Evolutionary conservation across 2,329 filamentous ascomycete genomes (phyloP).

Genomic region (Scedosporium aurantiacum): DNA sequence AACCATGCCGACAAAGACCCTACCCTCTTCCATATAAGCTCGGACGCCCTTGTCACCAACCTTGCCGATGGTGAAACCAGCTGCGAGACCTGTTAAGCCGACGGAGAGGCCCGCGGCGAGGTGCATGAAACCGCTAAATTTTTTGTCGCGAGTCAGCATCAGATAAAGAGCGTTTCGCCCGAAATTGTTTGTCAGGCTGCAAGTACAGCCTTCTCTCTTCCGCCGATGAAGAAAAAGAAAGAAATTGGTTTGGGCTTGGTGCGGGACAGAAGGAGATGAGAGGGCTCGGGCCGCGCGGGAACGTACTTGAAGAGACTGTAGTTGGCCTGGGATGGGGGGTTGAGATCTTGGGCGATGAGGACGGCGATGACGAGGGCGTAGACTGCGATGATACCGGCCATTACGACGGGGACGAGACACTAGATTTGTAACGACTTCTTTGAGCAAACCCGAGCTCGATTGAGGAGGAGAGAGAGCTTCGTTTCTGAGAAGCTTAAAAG

Average conservation of each 20-base stretch:
- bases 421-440: conserved; percentile 19
- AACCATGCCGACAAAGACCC: conserved; percentile 97
- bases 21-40: conserved; percentile 90
- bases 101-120: conserved; percentile 83
- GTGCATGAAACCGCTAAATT: conserved; percentile 74
- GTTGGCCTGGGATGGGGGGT: conserved; percentile 50
- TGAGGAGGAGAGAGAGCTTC: background rate
- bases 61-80: conserved; percentile 91
- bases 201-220: background rate
- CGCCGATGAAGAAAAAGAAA: background rate
- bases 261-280: background rate
- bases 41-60: conserved; percentile 92
- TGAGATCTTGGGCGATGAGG: conserved; percentile 84
- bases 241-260: no score
- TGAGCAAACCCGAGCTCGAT: background rate
- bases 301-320: conserved; percentile 75
- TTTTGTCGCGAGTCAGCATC: background rate
- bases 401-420: conserved; percentile 83
- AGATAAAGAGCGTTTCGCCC: background rate
- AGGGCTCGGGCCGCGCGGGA: background rate
- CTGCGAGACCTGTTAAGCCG: conserved; percentile 82
- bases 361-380: conserved; percentile 96
- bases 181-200: no score
- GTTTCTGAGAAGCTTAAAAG: background rate
- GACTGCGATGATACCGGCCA: conserved; percentile 98